A percentile compares a stretch with the other conserved stretches of the same genome.
phyloP scores from a whole-genome alignment of 768 basidiomycete genomes.

The Phlebiopsis gigantea region DNA sequence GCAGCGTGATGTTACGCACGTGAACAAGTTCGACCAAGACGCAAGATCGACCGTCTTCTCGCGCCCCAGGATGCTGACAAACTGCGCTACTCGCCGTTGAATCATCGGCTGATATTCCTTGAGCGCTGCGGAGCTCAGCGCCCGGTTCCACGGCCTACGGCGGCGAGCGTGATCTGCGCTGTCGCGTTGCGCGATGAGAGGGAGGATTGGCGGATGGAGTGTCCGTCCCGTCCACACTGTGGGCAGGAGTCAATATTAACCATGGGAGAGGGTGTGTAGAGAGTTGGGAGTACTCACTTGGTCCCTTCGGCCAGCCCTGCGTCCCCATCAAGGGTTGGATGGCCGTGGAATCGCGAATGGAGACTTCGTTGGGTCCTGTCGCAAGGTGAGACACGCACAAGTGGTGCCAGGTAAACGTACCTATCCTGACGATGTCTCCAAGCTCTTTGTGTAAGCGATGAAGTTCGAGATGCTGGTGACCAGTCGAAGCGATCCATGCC shows the following conservation, averaged over 20 bases:
- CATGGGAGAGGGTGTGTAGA: background rate
- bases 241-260: background rate
- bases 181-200: constrained; percentile 13
- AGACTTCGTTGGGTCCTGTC: constrained; percentile 20
- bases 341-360: constrained; percentile 6
- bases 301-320: constrained; percentile 18
- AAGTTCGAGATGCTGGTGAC: constrained; percentile 29
- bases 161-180: constrained; percentile 32
- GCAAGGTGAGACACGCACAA: no score
- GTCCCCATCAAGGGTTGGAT: constrained; percentile 13
- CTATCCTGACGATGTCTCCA: constrained; percentile 33
- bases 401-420: constrained; percentile 18
- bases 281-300: background rate
- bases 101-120: constrained; percentile 39
- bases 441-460: constrained; percentile 27
- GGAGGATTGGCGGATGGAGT: background rate
- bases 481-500: constrained; percentile 29
- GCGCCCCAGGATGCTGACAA: constrained; percentile 4
- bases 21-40: constrained; percentile 31
- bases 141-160: constrained; percentile 40
- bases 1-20: constrained; percentile 19
- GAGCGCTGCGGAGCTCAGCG: constrained; percentile 34
- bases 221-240: background rate
- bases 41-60: constrained; percentile 25
- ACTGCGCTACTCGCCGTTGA: constrained; percentile 21